Evolutionary conservation across 2,329 filamentous ascomycete species (phyloP), one percentile per base, ranked within the genome.

Genomic region (Fusarium cyanostomum): DNA sequence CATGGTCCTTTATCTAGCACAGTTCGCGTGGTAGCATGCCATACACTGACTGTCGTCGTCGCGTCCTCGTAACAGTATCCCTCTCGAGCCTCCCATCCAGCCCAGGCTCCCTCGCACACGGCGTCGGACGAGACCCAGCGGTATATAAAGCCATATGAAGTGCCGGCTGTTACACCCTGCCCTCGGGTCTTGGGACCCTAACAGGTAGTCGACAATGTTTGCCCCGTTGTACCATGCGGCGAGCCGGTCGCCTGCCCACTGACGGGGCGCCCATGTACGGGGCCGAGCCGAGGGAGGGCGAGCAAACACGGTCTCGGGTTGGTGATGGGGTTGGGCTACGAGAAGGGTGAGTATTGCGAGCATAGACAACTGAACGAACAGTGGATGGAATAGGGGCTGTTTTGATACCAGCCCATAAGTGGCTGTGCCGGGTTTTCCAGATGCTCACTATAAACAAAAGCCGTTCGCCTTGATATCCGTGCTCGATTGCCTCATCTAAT

Each of bases 271-370:
- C 21, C 13, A 34, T 38, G 34, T 38, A 50, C 27, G 34, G 15
- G 15, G 13, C 34, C 45, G 44, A 48, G 56, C 57, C 62, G 62
- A 62, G 60, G 46, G 50, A 50, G 55, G 54, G 49, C 5, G 37
- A 33, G 50, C 63, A 66, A 66, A 64, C 59, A 64, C 38, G 63
- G 54, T 44, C 43, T 56, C 52, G 62, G 62, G 51, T 56, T 60
- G 38, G 38, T 49, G 41, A 52, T 39, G 48, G 35, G 56, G 51
- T 53, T 33, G 59, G 64, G 60, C 56, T 62, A 64, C 58, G 59
- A 66, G 62, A 60, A 46, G 44, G 63, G 62, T 41, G 46, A 67
- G 59, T 53, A 64, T 66, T 50, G 63, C 59, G 62, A 64, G 60
- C 21, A 6, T 21, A 4, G 4, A 21, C 33, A 53, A 49, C 51